phyloP scores from a whole-genome alignment of 1,284 basidiomycete species.

The Ustilago tritici region DNA sequence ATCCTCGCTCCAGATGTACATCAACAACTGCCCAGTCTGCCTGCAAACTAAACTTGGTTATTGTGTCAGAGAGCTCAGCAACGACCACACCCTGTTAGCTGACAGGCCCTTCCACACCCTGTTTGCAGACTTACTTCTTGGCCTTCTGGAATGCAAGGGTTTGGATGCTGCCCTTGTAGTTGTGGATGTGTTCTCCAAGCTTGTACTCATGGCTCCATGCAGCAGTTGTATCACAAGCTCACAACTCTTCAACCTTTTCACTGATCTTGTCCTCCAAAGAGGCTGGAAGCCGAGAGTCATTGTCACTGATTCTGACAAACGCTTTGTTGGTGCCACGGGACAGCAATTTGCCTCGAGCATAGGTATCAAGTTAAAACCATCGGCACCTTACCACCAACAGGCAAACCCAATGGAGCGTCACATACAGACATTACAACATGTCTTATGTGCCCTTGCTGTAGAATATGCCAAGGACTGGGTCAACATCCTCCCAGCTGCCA shows the following conservation, averaged over 20 bases:
- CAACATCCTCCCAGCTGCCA: no score
- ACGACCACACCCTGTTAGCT: no score
- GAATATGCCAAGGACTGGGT: background rate
- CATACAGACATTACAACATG: background rate
- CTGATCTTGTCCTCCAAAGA: background rate
- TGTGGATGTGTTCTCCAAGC: background rate
- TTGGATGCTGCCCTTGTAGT: background rate
- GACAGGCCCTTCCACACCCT: no score
- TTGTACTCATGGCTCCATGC: background rate
- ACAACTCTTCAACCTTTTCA: background rate
- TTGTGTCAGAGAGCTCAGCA: no score
- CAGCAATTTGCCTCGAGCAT: background rate
- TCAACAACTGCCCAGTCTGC: no score
- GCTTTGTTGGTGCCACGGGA: background rate
- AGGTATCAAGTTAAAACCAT: background rate
- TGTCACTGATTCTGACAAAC: background rate
- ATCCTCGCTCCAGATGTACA: no score
- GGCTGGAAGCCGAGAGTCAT: background rate
- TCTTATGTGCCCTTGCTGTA: background rate
- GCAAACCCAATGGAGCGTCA: constrained; percentile 4
- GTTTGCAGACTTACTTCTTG: no score
- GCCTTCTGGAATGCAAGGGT: no score
- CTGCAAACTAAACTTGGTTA: no score
- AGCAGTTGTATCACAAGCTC: background rate
- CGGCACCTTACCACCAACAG: background rate